Base-by-base conservation (phyloP, 345 rosid genomes). In the Salix koriyanagi region DNA sequence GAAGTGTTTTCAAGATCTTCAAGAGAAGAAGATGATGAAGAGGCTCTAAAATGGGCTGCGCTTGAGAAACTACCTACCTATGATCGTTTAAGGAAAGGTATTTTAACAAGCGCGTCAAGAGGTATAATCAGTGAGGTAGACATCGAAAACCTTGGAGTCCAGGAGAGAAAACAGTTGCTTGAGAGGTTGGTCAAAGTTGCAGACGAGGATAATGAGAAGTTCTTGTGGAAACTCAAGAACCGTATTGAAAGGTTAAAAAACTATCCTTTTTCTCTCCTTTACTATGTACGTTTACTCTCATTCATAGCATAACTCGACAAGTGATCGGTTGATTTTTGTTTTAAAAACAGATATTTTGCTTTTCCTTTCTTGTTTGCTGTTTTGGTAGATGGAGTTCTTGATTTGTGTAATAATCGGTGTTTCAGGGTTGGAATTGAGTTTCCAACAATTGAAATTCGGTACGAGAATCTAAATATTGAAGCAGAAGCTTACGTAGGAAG, bases 401-500 rank as follows among this genome's bases (percentile, higher is more conserved):
- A 23, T 58, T 23, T 3, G 4, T 58, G 64, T 58, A 23, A 58
- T n/a, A 2, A n/a, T 58, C 23, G 28, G 64, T n/a, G 64, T 3
- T 58, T 23, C 64, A 58, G 64, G 64, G 64, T 58, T 58, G 87
- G 89, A 32, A 81, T 85, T 3, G 70, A 80, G 0, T 18, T 84
- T 58, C 91, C 89, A 10, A 79, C 85, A 4, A 79, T 85, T n/a
- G 88, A 86, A 82, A 87, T 86, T 4, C 72, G 86, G 69, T 88
- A 79, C 23, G 84, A 86, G 67, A 81, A 83, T 74, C 60, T 88
- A 52, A 83, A 79, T 42, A 34, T 86, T 21, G 87, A 83, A 72
- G 95, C 89, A 54, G 89, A 88, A 85, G 88, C 89, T 67, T 79
- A 83, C 72, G 91, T 83, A 0, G 95, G 90, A 76, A 82, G 89